These are phyloP conservation scores for Phalaenopsis aphrodite DNA, from an alignment of 106 monocot species.

Conservation along the genomic window DNA sequence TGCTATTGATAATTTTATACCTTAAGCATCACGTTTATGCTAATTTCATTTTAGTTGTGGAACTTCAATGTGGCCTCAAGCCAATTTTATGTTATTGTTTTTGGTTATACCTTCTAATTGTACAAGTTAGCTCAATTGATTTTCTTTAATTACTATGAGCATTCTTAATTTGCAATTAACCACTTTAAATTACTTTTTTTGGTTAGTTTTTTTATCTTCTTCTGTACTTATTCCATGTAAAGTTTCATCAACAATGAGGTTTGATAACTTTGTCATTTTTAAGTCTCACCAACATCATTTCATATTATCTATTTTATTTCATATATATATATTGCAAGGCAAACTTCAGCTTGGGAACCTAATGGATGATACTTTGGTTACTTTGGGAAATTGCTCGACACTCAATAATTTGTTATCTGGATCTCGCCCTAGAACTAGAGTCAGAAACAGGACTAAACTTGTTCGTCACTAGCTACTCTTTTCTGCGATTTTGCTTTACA, in stretches of 20 bases:
- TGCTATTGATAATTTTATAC: not conserved
- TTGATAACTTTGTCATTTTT: not conserved
- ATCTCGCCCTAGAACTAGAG: too few relatives aligned
- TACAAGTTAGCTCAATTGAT: not conserved
- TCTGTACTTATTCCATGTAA: not conserved
- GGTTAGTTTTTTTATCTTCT: not conserved
- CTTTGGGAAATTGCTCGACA: too few relatives aligned
- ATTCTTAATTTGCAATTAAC: not conserved
- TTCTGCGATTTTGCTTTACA: too few relatives aligned
- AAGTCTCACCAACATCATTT: not conserved
- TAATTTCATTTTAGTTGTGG: not conserved
- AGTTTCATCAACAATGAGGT: not conserved
- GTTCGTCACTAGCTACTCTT: too few relatives aligned
- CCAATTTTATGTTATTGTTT: not conserved
- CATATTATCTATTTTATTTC: too few relatives aligned
- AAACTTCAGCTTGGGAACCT: too few relatives aligned
- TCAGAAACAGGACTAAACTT: too few relatives aligned
- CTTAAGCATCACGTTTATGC: not conserved
- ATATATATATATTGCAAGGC: too few relatives aligned
- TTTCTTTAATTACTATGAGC: not conserved
- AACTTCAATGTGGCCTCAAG: not conserved
- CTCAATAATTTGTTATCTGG: too few relatives aligned
- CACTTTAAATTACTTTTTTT: not conserved
- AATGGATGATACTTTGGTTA: too few relatives aligned
- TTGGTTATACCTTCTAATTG: not conserved